Evolutionary conservation across 768 basidiomycete genomes (phyloP), one percentile per base, ranked within the genome.

Genomic region (Auriscalpium microsporum): DNA sequence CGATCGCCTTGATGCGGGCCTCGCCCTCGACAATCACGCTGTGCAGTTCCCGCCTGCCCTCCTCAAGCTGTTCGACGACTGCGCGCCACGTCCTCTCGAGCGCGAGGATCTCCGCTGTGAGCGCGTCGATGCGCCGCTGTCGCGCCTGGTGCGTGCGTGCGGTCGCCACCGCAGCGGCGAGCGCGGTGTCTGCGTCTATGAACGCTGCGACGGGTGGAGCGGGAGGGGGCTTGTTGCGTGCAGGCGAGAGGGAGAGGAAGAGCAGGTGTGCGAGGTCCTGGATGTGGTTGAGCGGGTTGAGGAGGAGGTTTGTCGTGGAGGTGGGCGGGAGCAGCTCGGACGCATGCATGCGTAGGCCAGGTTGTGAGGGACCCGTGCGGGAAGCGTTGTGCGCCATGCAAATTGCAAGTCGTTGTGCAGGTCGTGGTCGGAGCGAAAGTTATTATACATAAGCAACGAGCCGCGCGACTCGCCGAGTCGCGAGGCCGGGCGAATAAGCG

Each of bases 11-110:
- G 1, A 85, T 75, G 33, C 86, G 75, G 61, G 82, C 81, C 42
- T 90, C 84, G n/a, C 88, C 87, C 63, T 90, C 87, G 57, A 77
- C 76, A 6, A 92, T 80, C 40, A 87, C 75, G 23, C 73, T 76
- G 60, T 89, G 87, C 14, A 93, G 69, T 48, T 86, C 87, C 23
- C 74, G 70, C 68, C 82, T 86, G 1, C 86, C 87, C 19, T 73
- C 72, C 56, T 84, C 83, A 48, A 92, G 72, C 33, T 79, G 80
- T 48, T 68, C 72, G 52, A 84, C 83, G n/a, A 89, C 79, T 36
- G 78, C 77, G 44, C 85, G 77, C 84, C 90, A 87, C 59, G 75
- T 74, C 9, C 69, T 67, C 51, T 91, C 89, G 8, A 90, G 71
- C 28, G 73, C 81, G 7, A 84, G 71, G 17, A 93, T 81, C 58